Percentiles rank a stretch among this genome's conserved stretches.
Evolutionary conservation across 225 moss, liverwort and hornwort genomes (phyloP).

Genomic region (Physcomitrium patens): DNA sequence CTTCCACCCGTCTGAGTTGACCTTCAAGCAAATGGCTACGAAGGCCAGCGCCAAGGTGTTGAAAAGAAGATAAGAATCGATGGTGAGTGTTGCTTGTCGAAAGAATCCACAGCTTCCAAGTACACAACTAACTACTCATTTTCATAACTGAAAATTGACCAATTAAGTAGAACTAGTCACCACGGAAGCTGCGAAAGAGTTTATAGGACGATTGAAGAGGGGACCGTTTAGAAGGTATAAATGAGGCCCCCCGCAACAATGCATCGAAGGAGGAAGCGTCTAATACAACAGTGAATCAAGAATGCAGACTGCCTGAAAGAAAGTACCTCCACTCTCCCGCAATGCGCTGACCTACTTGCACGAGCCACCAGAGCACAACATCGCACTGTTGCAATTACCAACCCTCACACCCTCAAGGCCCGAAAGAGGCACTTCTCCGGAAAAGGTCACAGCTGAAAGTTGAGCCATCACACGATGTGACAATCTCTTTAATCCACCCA

Average conservation of each 20-base stretch:
- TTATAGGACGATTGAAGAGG: too few species aligned
- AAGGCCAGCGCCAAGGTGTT: not conserved
- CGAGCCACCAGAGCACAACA: not conserved
- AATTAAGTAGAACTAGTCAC: not conserved
- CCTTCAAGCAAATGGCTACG: not conserved
- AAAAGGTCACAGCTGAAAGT: not conserved
- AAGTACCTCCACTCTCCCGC: conserved; percentile 10
- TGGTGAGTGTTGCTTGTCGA: not conserved
- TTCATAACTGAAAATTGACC: not conserved
- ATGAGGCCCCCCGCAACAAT: not conserved
- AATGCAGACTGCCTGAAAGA: too few species aligned
- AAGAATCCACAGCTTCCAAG: not conserved
- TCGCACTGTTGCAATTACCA: not conserved
- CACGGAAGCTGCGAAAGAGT: not conserved
- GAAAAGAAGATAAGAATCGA: not conserved
- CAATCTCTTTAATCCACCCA: conserved; percentile 2
- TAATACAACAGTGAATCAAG: too few species aligned
- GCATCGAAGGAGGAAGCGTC: too few species aligned
- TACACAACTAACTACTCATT: not conserved
- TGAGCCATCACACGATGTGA: not conserved
- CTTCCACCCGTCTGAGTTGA: too few species aligned
- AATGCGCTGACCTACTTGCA: not conserved
- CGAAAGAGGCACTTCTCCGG: not conserved
- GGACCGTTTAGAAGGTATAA: not conserved
- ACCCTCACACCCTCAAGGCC: too few species aligned